Evolutionary conservation across 164 flowering plant genomes (phyloP).

Genomic region (Macadamia tetraphylla): DNA sequence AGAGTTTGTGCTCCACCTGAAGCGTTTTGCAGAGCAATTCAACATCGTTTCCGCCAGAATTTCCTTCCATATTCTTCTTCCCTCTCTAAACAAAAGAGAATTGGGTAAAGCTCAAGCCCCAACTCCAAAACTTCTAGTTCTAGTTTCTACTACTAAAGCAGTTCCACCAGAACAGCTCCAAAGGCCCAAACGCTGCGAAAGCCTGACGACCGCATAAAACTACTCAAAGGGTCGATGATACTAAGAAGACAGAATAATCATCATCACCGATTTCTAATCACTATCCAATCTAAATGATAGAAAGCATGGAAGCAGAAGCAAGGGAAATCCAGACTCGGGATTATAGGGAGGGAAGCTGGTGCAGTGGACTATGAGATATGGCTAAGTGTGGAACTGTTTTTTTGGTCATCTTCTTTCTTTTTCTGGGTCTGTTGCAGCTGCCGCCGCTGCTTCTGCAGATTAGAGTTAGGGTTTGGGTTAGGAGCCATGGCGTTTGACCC

Average conservation of each 20-base stretch:
- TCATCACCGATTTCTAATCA: too few relatives aligned
- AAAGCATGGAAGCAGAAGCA: too few relatives aligned
- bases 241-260: too few relatives aligned
- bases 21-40: conserved; percentile 85
- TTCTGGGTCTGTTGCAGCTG: background rate
- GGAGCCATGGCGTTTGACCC: conserved; percentile 19
- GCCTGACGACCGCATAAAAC: too few relatives aligned
- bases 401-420: background rate
- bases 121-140: background rate
- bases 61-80: conserved; percentile 40
- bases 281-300: too few relatives aligned
- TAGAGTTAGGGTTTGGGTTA: conserved; percentile 17
- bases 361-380: background rate
- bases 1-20: conserved; percentile 98
- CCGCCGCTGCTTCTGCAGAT: conserved; percentile 1
- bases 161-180: too few relatives aligned
- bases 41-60: conserved; percentile 72
- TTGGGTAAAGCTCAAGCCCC: background rate
- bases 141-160: too few relatives aligned
- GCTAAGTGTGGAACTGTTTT: too few relatives aligned
- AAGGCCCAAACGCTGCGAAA: too few relatives aligned
- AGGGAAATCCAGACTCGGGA: too few relatives aligned
- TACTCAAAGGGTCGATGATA: too few relatives aligned
- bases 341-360: background rate
- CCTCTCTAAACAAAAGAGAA: too few relatives aligned